Evolutionary conservation across 305 asterid species (phyloP), one percentile per base, ranked within the genome.

Genomic region (Nicotiana rustica): DNA sequence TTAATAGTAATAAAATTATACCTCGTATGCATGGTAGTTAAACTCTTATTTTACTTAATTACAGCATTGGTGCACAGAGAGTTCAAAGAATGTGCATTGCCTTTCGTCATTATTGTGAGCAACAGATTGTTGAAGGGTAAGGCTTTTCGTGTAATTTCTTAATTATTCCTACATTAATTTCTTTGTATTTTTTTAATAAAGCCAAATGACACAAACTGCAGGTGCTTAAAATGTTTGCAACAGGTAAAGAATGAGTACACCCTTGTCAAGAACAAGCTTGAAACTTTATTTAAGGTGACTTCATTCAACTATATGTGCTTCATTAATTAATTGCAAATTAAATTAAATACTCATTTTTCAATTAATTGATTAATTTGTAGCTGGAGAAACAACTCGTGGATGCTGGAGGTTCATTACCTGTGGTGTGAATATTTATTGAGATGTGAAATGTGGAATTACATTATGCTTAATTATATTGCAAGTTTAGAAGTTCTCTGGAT

Each of bases 31-130:
- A 21, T 6, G 49, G 47, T 21, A 21, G 49, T 47, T 44, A 21
- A 70, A 12, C 13, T 21, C 61, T 25, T 71, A 19, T 18, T 38
- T 61, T 67, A 38, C 8, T 36, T 7, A 14, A 49, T 52, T 75
- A 75, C 86, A 87, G 89, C 83, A 85, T 85, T 55, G 88, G 88
- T 21, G 89, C 89, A 17, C 88, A 85, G 19, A 85, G 86, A 57
- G 88, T 87, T 61, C 89, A 85, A n/a, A 83, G 60, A 41, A 82
- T 56, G 64, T 87, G 89, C 86, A 81, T 80, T 64, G 83, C 81
- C 75, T 85, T 87, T 78, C 83, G 88, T 13, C 69, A 83, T 84
- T 85, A 68, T 65, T 87, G 89, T 57, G 86, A 85, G 35, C 88
- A 87, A 17, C 81, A 78, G 69, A 83, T 85, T 71, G 76, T 65